phyloP scores from a whole-genome alignment of 768 basidiomycete genomes.

The Paxillus ammoniavirescens region DNA sequence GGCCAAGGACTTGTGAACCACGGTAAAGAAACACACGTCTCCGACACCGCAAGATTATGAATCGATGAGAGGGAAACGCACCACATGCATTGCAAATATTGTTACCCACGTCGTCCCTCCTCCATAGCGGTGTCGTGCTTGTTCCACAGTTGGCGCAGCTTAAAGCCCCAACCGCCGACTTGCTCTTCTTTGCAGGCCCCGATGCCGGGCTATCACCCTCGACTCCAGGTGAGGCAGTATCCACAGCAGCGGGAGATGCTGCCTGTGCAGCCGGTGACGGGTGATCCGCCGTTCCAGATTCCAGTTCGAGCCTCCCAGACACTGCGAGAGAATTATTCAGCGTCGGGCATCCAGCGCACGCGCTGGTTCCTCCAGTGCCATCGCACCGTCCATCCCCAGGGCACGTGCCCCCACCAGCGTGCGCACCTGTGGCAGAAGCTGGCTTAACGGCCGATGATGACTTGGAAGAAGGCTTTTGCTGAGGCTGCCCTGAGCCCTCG shows the following conservation, averaged over 20 bases:
- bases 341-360: conserved; percentile 95
- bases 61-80: conserved; percentile 42
- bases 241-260: conserved; percentile 29
- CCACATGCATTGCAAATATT: conserved; percentile 96
- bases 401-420: conserved; percentile 66
- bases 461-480: conserved; percentile 27
- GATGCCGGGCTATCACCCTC: conserved; percentile 28
- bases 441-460: conserved; percentile 26
- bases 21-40: conserved; percentile 18
- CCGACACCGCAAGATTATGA: conserved; percentile 21
- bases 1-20: conserved; percentile 9
- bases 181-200: conserved; percentile 30
- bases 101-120: conserved; percentile 86
- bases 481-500: conserved; percentile 23
- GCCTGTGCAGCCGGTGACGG: conserved; percentile 13
- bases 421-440: conserved; percentile 31
- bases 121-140: conserved; percentile 87
- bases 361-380: conserved; percentile 90
- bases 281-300: conserved; percentile 29
- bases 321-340: conserved; percentile 80
- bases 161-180: conserved; percentile 63
- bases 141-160: conserved; percentile 89
- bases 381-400: conserved; percentile 98
- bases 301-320: conserved; percentile 40
- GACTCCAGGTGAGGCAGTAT: conserved; percentile 33